Evolutionary conservation across 768 basidiomycete species (phyloP).

Genomic region (Suillus discolor): DNA sequence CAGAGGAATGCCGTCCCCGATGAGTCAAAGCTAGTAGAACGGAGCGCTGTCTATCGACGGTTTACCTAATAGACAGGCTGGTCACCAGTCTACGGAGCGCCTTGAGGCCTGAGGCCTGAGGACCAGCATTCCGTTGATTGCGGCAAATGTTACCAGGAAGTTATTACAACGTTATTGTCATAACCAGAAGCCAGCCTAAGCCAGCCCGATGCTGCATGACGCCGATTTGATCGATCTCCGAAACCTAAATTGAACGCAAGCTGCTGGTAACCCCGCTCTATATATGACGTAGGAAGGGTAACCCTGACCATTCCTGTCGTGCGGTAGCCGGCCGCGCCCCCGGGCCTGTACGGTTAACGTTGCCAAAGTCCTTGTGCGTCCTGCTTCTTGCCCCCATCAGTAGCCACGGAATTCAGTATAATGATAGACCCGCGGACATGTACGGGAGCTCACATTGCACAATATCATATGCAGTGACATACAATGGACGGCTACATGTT

Average conservation of each 20-base stretch:
- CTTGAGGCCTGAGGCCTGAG: neutral
- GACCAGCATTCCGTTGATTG: constrained; percentile 58
- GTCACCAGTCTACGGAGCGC: too few relatives aligned
- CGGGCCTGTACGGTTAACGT: too few relatives aligned
- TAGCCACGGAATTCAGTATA: neutral
- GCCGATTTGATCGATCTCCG: neutral
- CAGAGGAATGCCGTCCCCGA: constrained; percentile 65
- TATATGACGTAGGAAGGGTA: constrained; percentile 50
- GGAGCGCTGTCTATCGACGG: too few relatives aligned
- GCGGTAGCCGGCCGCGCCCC: neutral
- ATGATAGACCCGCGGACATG: neutral
- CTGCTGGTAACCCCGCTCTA: constrained; percentile 45
- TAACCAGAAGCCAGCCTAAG: constrained; percentile 53
- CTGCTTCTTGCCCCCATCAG: neutral
- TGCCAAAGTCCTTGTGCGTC: neutral
- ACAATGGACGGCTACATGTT: too few relatives aligned
- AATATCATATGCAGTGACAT: neutral
- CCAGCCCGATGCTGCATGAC: constrained; percentile 45
- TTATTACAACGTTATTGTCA: constrained; percentile 48
- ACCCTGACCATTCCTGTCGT: constrained; percentile 28
- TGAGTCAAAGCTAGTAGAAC: constrained; percentile 26
- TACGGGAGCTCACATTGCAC: neutral
- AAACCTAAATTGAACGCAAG: constrained; percentile 18
- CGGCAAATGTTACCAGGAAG: constrained; percentile 60
- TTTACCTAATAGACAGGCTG: too few relatives aligned